Evolutionary conservation across 306 rosid species (phyloP).

Genomic region (Purshia tridentata): DNA sequence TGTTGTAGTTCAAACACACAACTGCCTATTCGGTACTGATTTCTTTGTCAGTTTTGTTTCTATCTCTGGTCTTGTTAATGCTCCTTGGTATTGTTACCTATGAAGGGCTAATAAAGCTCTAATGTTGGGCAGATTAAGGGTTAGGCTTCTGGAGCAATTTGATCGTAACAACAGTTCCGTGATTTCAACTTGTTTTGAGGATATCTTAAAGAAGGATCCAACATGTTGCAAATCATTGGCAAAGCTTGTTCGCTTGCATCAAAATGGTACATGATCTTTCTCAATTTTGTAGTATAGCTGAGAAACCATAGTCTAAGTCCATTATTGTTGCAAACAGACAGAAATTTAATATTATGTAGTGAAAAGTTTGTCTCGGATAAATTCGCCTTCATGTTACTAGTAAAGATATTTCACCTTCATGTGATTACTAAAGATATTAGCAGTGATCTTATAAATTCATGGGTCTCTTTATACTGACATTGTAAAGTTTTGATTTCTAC

Average conservation of each 20-base stretch:
- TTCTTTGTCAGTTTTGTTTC: conserved; percentile 15
- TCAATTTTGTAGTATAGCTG: conserved; percentile 14
- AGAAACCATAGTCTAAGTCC: neutral
- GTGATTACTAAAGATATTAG: conserved; percentile 3
- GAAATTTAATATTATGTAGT: neutral
- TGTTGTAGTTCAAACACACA: conserved; percentile 44
- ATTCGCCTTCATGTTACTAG: neutral
- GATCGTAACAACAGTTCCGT: conserved; percentile 40
- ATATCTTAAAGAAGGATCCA: conserved; percentile 72
- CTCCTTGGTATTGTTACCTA: conserved; percentile 13
- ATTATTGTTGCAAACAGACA: neutral
- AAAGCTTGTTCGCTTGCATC: conserved; percentile 66
- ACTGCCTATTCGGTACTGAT: conserved; percentile 58
- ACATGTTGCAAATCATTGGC: conserved; percentile 57
- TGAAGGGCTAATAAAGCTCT: neutral
- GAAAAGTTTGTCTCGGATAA: neutral
- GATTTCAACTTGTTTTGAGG: conserved; percentile 52
- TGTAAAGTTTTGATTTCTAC: neutral
- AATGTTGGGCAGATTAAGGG: conserved; percentile 59
- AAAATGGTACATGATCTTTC: conserved; percentile 52
- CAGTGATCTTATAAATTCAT: neutral
- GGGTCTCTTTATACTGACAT: neutral
- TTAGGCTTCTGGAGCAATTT: conserved; percentile 52
- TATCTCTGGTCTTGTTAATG: conserved; percentile 10
- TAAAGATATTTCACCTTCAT: neutral